Conservation (phyloP, 2,329 filamentous ascomycete genomes). For the Verticillium isaacii region DNA sequence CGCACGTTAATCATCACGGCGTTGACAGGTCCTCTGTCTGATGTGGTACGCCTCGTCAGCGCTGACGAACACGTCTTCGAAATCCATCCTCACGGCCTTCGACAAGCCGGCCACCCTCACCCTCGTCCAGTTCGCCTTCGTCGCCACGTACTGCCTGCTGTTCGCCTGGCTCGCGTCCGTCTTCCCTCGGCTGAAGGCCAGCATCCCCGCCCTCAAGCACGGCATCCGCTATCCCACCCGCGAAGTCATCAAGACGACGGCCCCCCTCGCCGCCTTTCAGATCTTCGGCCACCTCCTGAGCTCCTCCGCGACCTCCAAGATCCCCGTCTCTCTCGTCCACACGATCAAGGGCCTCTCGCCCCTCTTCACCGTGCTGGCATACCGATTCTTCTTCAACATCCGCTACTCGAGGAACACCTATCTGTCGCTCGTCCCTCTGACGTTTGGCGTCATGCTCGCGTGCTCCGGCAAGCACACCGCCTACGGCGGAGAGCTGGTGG, state of each 20-base stretch:
- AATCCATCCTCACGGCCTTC: slow-evolving; percentile 90
- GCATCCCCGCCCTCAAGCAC: slow-evolving; percentile 75
- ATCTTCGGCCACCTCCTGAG: slow-evolving; percentile 90
- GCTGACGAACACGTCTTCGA: slow-evolving; percentile 94
- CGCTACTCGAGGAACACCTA: slow-evolving; percentile 85
- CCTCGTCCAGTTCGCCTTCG: slow-evolving; percentile 88
- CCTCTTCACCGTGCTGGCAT: slow-evolving; percentile 90
- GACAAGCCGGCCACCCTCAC: slow-evolving; percentile 89
- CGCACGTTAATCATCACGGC: slow-evolving; percentile 5
- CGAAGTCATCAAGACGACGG: slow-evolving; percentile 78
- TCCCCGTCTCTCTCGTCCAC: slow-evolving; percentile 94
- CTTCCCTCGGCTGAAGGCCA: slow-evolving; percentile 65
- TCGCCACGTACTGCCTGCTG: slow-evolving; percentile 80
- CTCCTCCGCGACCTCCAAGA: slow-evolving; percentile 88
- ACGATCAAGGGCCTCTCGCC: slow-evolving; percentile 98
- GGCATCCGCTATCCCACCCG: slow-evolving; percentile 76
- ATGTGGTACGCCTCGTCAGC: slow-evolving; percentile 96
- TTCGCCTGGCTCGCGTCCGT: slow-evolving; percentile 70
- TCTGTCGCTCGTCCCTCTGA: slow-evolving; percentile 83
- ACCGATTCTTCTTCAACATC: slow-evolving; percentile 84
- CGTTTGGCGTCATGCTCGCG: slow-evolving; percentile 89
- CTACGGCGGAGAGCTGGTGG: slow-evolving; percentile 81
- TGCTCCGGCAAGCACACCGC: slow-evolving; percentile 72
- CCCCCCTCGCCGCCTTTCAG: slow-evolving; percentile 91
- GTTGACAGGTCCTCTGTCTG: slow-evolving; percentile 70